Percentiles rank a stretch among this genome's conserved stretches.
These are phyloP conservation scores for Planoprotostelium fungivorum DNA, from an alignment of 78 protist species.

Conservation along the genomic window DNA sequence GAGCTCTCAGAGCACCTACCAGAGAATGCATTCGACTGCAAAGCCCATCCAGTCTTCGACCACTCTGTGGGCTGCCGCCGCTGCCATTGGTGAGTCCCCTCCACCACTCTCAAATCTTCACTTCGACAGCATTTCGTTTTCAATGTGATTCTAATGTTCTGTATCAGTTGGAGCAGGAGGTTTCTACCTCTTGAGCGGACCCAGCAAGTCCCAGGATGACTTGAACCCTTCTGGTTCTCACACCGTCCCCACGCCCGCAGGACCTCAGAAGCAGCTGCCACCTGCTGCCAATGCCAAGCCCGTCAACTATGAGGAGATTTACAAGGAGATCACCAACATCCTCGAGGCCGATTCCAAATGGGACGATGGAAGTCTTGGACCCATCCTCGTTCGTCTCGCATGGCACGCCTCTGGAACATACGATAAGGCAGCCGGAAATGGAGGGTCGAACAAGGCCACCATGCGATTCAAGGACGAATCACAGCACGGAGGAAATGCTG, in stretches of 20 bases:
- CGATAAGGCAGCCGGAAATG: conserved; percentile 22
- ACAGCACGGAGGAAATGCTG: conserved; percentile 66
- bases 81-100: not conserved
- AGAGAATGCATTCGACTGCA: no score
- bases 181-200: not conserved
- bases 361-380: conserved; percentile 36
- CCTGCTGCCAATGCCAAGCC: not conserved
- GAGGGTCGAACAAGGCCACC: conserved; percentile 61
- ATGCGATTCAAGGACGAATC: conserved; percentile 42
- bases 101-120: not conserved
- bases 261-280: not conserved
- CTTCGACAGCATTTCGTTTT: not conserved
- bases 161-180: not conserved
- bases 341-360: not conserved
- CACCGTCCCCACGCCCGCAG: not conserved
- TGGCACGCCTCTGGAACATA: conserved; percentile 73
- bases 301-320: not conserved
- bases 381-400: conserved; percentile 70
- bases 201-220: not conserved
- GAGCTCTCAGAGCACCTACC: no score
- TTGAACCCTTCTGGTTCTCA: not conserved
- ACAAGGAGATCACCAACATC: not conserved
- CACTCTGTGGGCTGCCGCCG: not conserved
- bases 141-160: no score
- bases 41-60: not conserved